phyloP scores from a whole-genome alignment of 495 filamentous ascomycete genomes.

The Penicillium bovifimosum region DNA sequence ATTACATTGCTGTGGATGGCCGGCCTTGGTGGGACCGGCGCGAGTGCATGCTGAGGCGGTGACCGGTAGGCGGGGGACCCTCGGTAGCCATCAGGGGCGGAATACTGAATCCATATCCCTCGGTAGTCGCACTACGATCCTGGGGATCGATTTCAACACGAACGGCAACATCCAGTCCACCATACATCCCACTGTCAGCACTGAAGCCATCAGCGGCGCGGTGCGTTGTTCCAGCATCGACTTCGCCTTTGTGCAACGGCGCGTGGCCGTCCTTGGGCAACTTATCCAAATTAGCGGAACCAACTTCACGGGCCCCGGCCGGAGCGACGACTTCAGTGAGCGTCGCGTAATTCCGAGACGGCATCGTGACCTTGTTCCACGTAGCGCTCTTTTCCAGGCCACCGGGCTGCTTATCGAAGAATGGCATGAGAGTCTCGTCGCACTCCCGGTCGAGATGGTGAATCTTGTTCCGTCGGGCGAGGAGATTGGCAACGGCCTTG shows the following conservation, averaged over 20 bases:
- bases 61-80: conserved; percentile 8
- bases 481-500: conserved; percentile 77
- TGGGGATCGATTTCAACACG: conserved; percentile 67
- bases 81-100: conserved; percentile 25
- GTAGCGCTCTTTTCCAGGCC: conserved; percentile 56
- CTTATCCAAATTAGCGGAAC: conserved; percentile 16
- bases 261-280: conserved; percentile 56
- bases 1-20: conserved; percentile 23
- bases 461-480: conserved; percentile 83
- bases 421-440: conserved; percentile 79
- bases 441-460: conserved; percentile 82
- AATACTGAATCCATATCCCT: conserved; percentile 62
- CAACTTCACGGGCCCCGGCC: conserved; percentile 9
- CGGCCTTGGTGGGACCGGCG: conserved; percentile 20
- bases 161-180: conserved; percentile 62
- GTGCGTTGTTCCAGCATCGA: conserved; percentile 59
- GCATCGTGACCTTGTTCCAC: conserved; percentile 84
- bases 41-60: conserved; percentile 19
- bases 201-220: conserved; percentile 49
- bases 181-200: conserved; percentile 50
- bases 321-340: conserved; percentile 58
- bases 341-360: conserved; percentile 79
- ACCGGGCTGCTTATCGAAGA: conserved; percentile 83
- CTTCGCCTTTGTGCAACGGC: conserved; percentile 60
- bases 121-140: conserved; percentile 54